Evolutionary conservation across 805 yeast species (phyloP), one percentile per base, ranked within the genome.

Genomic region (Pichia thaimueangensis): DNA sequence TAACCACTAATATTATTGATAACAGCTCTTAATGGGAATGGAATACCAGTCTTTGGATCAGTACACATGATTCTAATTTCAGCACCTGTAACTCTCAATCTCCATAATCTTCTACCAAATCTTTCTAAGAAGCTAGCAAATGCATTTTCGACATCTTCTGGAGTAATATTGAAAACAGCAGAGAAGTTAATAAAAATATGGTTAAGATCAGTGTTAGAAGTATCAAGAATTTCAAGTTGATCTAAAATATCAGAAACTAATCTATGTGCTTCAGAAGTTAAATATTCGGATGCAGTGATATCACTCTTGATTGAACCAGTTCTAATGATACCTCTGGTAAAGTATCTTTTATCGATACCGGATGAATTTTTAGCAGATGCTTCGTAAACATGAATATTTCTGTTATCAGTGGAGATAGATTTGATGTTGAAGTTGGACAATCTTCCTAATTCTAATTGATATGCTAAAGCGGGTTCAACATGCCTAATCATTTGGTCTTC

Each of bases 91-190:
- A 93, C 93, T 58, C 98, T 81, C 57, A 94, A 74, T 69, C 97
- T 80, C 95, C 97, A 86, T 60, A 93, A 75, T 65, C 97, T 78
- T 69, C 96, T 79, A 49, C 98, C 98, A 54, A 93, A 93, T 67
- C 98, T 80, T 67, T 91, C 97, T 68, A 93, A 73, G 79, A 93
- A 93, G 17, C 96, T 94, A 52, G 96, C 97, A 65, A 93, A 89
- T 4, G 98, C 97, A 49, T 87, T 88, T 67, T 91, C 96, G 48
- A 93, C 97, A 67, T 93, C 97, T 56, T 83, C 86, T 35, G 97
- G 96, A 47, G 86, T 80, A 45, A 93, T 85, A 53, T 88, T 88
- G 74, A 94, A 93, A 27, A 86, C 91, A 50, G 96, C 95, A 41
- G 96, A 83, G 67, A 93, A 93, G 69, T 93, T 91, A 65, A 93